Base-by-base conservation (phyloP, 306 rosid genomes). In the Rosa rugosa region DNA sequence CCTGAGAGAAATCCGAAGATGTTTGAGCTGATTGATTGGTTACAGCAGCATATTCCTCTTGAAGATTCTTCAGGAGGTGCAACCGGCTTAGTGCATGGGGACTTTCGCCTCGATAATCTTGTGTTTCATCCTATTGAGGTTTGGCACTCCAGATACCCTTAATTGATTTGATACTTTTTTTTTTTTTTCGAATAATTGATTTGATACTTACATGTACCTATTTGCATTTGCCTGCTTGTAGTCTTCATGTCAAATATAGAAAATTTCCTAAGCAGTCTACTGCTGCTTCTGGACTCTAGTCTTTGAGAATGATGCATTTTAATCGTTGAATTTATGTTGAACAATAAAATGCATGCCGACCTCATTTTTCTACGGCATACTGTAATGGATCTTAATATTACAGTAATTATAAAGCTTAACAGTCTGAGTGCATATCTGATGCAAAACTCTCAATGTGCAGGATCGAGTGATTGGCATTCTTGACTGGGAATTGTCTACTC, bases 401-500 rank as follows among this genome's bases (percentile, higher is more conserved):
- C 50, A 2, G 54, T 80, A n/a, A n/a, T 20, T 71, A 31, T 54
- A 31, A 63, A 51, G 70, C 75, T 80, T 82, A 41, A 72, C 62
- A n/a, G 44, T 69, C 81, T 70, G 68, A 62, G 73, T 62, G 68
- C 81, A 54, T 63, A 81, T 79, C 74, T 85, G 53, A 79, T 31
- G 40, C 77, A n/a, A 50, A 76, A 16, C 78, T 73, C 76, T 79
- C 71, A 69, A 76, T 40, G 38, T 89, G 96, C 96, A 95, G 99
- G 98, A 95, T 85, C 89, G 93, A 72, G 99, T 95, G 60, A 90
- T 95, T 50, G 98, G 99, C 63, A 80, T 93, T 85, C 96, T 95
- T 73, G 99, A 95, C 82, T 95, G 99, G 99, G 99, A 95, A 86
- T 79, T 95, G 75, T 95, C 99, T 75, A 93, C 98, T 63, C 87